Percentiles rank a stretch among this genome's conserved stretches.
Evolutionary conservation across 116 monocot species (phyloP).

Genomic region (Dioscorea cayenensis): DNA sequence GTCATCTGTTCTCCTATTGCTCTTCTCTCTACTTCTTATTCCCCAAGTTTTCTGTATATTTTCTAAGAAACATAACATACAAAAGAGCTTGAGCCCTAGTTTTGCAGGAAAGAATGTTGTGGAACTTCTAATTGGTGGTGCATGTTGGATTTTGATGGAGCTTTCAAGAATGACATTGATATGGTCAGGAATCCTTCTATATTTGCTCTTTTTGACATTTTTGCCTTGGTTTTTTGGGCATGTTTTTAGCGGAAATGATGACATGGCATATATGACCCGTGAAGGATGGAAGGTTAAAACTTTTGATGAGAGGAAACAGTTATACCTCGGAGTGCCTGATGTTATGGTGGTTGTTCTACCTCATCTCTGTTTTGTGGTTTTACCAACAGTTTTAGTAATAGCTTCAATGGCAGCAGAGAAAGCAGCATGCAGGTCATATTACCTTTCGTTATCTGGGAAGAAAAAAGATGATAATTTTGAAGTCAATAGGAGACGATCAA

Average conservation of each 20-base stretch:
- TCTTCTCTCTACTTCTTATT: conserved; percentile 60
- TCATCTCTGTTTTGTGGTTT: conserved; percentile 80
- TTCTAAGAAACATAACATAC: conserved; percentile 28
- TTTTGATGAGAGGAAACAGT: conserved; percentile 10
- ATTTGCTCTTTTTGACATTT: conserved; percentile 59
- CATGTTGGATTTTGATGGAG: conserved; percentile 50
- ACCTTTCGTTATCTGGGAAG: conserved; percentile 53
- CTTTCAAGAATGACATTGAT: conserved; percentile 45
- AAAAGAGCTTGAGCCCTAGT: conserved; percentile 17
- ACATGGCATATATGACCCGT: conserved; percentile 58
- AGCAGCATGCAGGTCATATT: conserved; percentile 32
- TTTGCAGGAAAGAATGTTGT: conserved; percentile 18
- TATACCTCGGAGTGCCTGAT: conserved; percentile 62
- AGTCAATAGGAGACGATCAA: conserved; percentile 11
- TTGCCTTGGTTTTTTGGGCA: conserved; percentile 88
- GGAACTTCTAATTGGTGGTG: conserved; percentile 19
- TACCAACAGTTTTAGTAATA: conserved; percentile 64
- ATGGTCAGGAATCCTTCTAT: conserved; percentile 56
- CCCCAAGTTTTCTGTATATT: conserved; percentile 39
- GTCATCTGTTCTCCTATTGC: conserved; percentile 31
- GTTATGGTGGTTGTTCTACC: conserved; percentile 91
- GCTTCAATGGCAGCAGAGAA: conserved; percentile 68
- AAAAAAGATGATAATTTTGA: conserved; percentile 63
- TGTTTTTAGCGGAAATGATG: conserved; percentile 48
- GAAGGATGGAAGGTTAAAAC: conserved; percentile 54